Percentiles rank a stretch among this genome's conserved stretches.
Evolutionary conservation across 176 grass and related monocot species (phyloP).

Genomic region (Dactylis glomerata): DNA sequence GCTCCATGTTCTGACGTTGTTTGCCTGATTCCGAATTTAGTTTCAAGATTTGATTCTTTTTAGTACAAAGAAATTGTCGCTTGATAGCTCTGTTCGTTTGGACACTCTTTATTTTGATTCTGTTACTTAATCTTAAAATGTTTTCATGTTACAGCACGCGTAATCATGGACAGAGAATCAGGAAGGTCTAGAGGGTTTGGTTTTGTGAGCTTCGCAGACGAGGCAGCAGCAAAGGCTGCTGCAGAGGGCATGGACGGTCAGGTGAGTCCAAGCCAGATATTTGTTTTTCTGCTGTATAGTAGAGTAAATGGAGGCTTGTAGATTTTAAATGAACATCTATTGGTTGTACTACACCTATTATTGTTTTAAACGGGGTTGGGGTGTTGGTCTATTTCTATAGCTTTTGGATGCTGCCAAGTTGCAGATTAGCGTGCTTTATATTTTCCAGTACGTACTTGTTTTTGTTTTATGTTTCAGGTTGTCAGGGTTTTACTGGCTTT

Average conservation of each 20-base stretch:
- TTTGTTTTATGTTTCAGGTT: too few relatives aligned
- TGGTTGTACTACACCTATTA: neutral
- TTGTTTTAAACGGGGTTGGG: neutral
- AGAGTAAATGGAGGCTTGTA: neutral
- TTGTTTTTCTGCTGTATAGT: neutral
- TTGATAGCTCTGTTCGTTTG: too few relatives aligned
- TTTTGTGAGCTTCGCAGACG: constrained; percentile 48
- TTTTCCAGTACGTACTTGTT: too few relatives aligned
- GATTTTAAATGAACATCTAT: neutral
- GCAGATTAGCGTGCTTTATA: too few relatives aligned
- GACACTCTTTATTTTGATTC: too few relatives aligned
- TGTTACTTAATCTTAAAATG: too few relatives aligned
- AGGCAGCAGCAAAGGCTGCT: constrained; percentile 40
- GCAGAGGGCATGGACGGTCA: constrained; percentile 59
- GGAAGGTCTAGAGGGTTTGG: constrained; percentile 95
- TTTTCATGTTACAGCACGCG: constrained; percentile 48
- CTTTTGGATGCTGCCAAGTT: too few relatives aligned
- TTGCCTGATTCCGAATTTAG: too few relatives aligned
- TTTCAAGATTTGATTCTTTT: too few relatives aligned
- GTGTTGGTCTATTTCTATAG: neutral
- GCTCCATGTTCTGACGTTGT: too few relatives aligned
- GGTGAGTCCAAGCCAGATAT: constrained; percentile 33
- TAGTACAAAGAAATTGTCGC: too few relatives aligned
- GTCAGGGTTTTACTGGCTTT: too few relatives aligned
- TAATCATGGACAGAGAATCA: constrained; percentile 58